These are phyloP conservation scores for Protomyces lactucae-debilis DNA, from an alignment of 1,139 yeast species.

Conservation along the genomic window DNA sequence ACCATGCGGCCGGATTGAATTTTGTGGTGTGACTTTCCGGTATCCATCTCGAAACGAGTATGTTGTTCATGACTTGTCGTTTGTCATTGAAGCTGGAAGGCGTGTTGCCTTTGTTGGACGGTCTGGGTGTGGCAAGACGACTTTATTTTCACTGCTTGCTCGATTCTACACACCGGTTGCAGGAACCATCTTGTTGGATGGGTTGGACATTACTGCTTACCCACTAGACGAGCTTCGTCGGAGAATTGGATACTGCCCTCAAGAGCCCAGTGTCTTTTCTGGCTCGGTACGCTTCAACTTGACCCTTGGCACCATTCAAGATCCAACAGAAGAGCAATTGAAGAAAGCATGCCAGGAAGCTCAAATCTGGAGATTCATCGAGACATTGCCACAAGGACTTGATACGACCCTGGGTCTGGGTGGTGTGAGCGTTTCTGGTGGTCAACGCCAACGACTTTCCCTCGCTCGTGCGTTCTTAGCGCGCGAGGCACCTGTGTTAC, in stretches of 20 bases:
- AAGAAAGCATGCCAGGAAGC: conserved; percentile 68
- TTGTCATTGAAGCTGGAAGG: conserved; percentile 70
- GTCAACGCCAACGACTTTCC: conserved; percentile 77
- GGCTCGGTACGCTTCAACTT: conserved; percentile 84
- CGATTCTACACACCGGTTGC: conserved; percentile 71
- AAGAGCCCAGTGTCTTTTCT: conserved; percentile 82
- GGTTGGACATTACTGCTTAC: conserved; percentile 58
- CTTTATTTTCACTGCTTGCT: conserved; percentile 62
- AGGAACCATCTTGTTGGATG: conserved; percentile 66
- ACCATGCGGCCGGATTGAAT: not conserved
- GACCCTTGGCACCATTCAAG: conserved; percentile 49
- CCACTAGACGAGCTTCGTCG: conserved; percentile 69
- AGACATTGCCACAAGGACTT: conserved; percentile 68
- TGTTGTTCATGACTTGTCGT: conserved; percentile 44
- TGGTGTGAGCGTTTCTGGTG: conserved; percentile 81
- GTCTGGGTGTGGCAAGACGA: conserved; percentile 93
- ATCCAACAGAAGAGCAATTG: conserved; percentile 56
- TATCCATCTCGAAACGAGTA: not conserved
- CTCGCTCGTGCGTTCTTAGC: conserved; percentile 68
- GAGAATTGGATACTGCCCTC: conserved; percentile 80
- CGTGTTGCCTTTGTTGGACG: conserved; percentile 94
- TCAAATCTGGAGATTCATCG: conserved; percentile 45
- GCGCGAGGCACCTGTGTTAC: conserved; percentile 61
- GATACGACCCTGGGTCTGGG: conserved; percentile 81
- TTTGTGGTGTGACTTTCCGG: not conserved